Conservation (phyloP, 2,329 filamentous ascomycete genomes). For the Myriosclerotinia curreyana region DNA sequence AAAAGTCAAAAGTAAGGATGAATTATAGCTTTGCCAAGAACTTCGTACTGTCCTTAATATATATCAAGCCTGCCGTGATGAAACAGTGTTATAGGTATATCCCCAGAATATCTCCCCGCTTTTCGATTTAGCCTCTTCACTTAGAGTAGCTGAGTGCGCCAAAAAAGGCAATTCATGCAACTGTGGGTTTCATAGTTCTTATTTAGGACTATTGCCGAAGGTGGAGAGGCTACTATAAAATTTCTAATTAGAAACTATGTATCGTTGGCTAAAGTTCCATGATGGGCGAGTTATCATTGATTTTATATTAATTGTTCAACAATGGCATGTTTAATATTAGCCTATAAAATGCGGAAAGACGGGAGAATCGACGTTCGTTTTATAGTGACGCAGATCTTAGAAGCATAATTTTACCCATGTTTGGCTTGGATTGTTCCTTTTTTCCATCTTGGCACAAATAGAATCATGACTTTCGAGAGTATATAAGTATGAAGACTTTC, state of each 20-base stretch:
- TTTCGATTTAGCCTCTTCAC: constrained; percentile 12
- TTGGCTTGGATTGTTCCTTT: constrained; percentile 4
- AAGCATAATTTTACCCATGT: not conserved
- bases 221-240: too few relatives aligned
- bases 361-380: not conserved
- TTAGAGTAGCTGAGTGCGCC: not conserved
- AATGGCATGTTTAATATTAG: not conserved
- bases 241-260: not conserved
- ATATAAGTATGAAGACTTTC: not conserved
- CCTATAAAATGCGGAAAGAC: not conserved
- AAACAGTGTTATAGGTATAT: not conserved
- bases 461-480: not conserved
- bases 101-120: not conserved
- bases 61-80: not conserved
- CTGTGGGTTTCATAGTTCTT: not conserved
- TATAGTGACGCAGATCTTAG: not conserved
- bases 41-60: not conserved
- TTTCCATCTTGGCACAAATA: constrained; percentile 8
- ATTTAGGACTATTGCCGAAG: not conserved
- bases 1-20: not conserved
- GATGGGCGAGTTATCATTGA: not conserved
- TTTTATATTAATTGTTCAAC: not conserved
- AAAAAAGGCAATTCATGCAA: too few relatives aligned
- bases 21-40: not conserved
- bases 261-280: too few relatives aligned